Percentiles rank a stretch among this genome's conserved stretches.
Evolutionary conservation across 805 yeast species (phyloP).

Genomic region (Maudiozyma turicensis): DNA sequence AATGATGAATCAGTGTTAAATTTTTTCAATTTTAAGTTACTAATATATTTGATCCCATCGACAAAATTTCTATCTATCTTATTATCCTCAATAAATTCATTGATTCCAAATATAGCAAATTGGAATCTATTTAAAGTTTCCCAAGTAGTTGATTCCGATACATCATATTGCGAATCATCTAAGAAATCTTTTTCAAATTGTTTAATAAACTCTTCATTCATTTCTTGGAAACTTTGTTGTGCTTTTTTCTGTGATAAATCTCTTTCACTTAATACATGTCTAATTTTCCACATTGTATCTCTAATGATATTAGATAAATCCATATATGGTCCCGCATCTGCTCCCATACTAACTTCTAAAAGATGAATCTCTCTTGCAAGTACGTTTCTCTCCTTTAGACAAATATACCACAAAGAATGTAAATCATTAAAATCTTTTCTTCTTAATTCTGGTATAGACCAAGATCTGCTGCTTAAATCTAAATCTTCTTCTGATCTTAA

Average conservation of each 20-base stretch:
- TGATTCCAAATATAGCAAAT: constrained; percentile 77
- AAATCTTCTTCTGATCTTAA: constrained; percentile 50
- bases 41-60: constrained; percentile 59
- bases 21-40: constrained; percentile 55
- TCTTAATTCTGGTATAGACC: constrained; percentile 84
- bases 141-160: constrained; percentile 49
- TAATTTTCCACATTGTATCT: constrained; percentile 66
- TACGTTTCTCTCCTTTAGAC: constrained; percentile 73
- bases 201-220: constrained; percentile 38
- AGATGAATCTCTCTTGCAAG: constrained; percentile 65
- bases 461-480: constrained; percentile 53
- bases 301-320: constrained; percentile 37
- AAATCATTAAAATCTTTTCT: constrained; percentile 86
- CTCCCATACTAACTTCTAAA: constrained; percentile 26
- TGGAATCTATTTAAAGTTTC: constrained; percentile 72
- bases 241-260: constrained; percentile 60
- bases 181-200: constrained; percentile 31
- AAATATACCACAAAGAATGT: constrained; percentile 83
- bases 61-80: constrained; percentile 49
- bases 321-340: constrained; percentile 31
- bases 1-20: constrained; percentile 26
- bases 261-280: constrained; percentile 82
- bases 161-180: constrained; percentile 37
- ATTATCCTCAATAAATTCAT: constrained; percentile 50
- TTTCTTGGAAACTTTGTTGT: constrained; percentile 34